These are phyloP conservation scores for Colletotrichum echinochloae DNA, from an alignment of 2,329 filamentous ascomycete genomes.

Conservation along the genomic window DNA sequence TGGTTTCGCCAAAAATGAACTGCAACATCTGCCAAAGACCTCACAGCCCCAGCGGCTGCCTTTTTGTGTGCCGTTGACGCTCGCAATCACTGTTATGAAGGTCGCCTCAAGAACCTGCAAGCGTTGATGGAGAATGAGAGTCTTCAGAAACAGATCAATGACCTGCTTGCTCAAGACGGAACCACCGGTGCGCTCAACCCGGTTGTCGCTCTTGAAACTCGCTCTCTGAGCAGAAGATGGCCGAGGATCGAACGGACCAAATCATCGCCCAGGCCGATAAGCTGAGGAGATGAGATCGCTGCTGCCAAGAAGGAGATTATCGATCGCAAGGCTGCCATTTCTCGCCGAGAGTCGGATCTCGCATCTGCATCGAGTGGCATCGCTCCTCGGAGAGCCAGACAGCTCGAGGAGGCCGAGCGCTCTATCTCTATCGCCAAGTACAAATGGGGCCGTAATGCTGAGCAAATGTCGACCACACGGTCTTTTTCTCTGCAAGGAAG, in stretches of 20 bases:
- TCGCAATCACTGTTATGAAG: slow-evolving; percentile 74
- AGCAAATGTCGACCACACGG: slow-evolving; percentile 79
- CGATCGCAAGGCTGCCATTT: slow-evolving; percentile 68
- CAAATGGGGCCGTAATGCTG: slow-evolving; percentile 80
- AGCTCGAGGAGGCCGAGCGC: slow-evolving; percentile 76
- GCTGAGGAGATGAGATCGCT: slow-evolving; percentile 71
- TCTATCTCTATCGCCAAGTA: slow-evolving; percentile 74
- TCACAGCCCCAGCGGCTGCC: slow-evolving; percentile 65
- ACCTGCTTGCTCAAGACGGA: slow-evolving; percentile 47
- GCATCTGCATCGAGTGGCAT: slow-evolving; percentile 65
- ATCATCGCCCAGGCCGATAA: slow-evolving; percentile 74
- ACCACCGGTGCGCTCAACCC: slow-evolving; percentile 29
- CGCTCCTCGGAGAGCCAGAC: slow-evolving; percentile 67
- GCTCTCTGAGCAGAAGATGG: slow-evolving; percentile 63
- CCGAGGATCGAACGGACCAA: slow-evolving; percentile 68
- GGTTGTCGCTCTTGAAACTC: slow-evolving; percentile 27
- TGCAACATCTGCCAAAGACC: slow-evolving; percentile 75
- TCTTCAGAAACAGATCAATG: slow-evolving; percentile 62
- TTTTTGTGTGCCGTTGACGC: slow-evolving; percentile 79
- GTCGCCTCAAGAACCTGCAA: slow-evolving; percentile 70
- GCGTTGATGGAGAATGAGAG: slow-evolving; percentile 73
- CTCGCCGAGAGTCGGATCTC: slow-evolving; percentile 69
- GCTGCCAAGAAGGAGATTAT: slow-evolving; percentile 70
- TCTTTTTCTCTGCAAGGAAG: slow-evolving; percentile 86
- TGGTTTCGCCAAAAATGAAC: slow-evolving; percentile 62